Percentiles rank a stretch among this genome's conserved stretches.
Evolutionary conservation across 2,329 filamentous ascomycete genomes (phyloP).

Genomic region (Pseudopyrenochaeta lycopersici): DNA sequence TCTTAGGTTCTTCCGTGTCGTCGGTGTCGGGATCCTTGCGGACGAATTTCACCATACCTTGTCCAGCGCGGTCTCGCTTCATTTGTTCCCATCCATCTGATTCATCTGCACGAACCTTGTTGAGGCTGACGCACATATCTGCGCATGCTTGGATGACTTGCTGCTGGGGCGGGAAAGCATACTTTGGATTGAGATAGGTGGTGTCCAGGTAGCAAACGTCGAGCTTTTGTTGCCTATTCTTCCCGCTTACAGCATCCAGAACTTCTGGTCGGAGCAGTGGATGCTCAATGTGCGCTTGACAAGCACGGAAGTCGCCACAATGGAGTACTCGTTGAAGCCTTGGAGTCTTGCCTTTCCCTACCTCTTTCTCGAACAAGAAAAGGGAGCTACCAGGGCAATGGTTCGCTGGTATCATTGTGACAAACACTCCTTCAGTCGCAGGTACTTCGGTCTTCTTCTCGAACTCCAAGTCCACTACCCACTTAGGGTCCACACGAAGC

Average conservation of each 20-base stretch:
- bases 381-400: conserved; percentile 95
- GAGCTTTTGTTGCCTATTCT: conserved; percentile 81
- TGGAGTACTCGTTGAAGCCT: conserved; percentile 84
- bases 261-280: conserved; percentile 80
- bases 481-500: conserved; percentile 84
- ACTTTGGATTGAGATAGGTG: conserved; percentile 94
- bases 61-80: conserved; percentile 63
- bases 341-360: conserved; percentile 67
- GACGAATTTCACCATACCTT: conserved; percentile 71
- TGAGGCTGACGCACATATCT: conserved; percentile 82
- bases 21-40: conserved; percentile 53
- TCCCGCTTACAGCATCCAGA: conserved; percentile 74
- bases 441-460: conserved; percentile 82
- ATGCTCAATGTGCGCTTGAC: conserved; percentile 82
- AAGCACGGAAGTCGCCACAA: conserved; percentile 95
- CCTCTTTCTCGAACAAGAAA: conserved; percentile 86
- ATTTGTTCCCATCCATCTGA: conserved; percentile 65
- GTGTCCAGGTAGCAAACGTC: conserved; percentile 98
- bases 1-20: conserved; percentile 38
- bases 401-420: conserved; percentile 96
- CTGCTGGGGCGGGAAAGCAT: conserved; percentile 88
- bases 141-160: conserved; percentile 89
- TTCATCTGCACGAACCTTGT: conserved; percentile 69
- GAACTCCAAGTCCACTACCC: conserved; percentile 85
- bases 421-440: conserved; percentile 80